These are phyloP conservation scores for Sporobolomyces pararoseus DNA, from an alignment of 768 basidiomycete genomes.

Conservation along the genomic window DNA sequence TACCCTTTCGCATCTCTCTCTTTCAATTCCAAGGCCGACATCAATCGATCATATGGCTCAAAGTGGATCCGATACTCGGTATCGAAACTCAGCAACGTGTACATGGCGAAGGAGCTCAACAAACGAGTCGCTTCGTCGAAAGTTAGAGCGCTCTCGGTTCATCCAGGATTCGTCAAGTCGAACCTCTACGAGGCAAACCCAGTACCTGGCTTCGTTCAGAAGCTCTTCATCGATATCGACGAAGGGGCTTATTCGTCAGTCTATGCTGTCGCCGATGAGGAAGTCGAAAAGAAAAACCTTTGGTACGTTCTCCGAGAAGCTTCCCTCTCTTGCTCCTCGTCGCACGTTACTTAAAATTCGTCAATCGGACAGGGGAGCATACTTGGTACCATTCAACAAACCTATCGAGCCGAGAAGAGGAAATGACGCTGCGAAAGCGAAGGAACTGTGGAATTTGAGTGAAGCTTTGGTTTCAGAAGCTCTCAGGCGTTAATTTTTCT, in stretches of 20 bases:
- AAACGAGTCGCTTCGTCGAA: not conserved
- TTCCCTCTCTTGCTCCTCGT: not conserved
- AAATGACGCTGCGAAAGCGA: conserved; percentile 14
- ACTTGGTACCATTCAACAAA: conserved; percentile 27
- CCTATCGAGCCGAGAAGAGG: conserved; percentile 20
- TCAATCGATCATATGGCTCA: conserved; percentile 20
- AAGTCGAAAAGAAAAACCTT: conserved; percentile 28
- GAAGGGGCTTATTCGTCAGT: conserved; percentile 26
- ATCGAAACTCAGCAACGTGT: conserved; percentile 18
- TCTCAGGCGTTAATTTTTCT: too few species aligned
- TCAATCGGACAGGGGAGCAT: conserved; percentile 37
- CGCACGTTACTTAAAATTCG: too few species aligned
- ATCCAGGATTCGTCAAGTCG: conserved; percentile 31
- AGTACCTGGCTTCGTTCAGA: not conserved
- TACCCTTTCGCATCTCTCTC: conserved; percentile 30
- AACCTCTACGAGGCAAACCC: conserved; percentile 23
- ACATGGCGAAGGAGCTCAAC: conserved; percentile 35
- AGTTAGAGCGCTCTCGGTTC: conserved; percentile 14
- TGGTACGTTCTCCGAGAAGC: too few species aligned
- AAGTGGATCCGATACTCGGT: conserved; percentile 32
- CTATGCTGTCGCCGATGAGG: conserved; percentile 21
- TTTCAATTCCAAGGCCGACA: conserved; percentile 14
- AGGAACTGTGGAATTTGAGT: conserved; percentile 27
- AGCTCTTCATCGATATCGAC: conserved; percentile 14
- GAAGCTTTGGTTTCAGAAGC: conserved; percentile 19